Evolutionary conservation across 345 rosid genomes (phyloP).

Genomic region (Nephelium lappaceum): DNA sequence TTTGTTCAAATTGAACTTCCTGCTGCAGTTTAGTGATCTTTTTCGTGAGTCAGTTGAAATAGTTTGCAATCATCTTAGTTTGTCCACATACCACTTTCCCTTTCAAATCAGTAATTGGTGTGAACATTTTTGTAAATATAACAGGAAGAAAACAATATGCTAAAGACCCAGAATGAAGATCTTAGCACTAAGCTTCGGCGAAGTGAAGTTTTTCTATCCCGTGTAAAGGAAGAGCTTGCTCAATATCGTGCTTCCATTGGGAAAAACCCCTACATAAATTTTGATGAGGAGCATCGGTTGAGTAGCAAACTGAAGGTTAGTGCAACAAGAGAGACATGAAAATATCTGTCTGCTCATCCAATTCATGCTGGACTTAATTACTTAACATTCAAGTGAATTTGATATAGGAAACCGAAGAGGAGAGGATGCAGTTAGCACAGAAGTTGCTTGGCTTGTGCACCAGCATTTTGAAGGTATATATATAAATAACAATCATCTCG

Average conservation of each 20-base stretch:
- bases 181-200: constrained; percentile 62
- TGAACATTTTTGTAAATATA: constrained; percentile 18
- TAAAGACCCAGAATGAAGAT: constrained; percentile 77
- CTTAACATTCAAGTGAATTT: constrained; percentile 16
- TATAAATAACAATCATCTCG: constrained; percentile 1
- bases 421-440: constrained; percentile 65
- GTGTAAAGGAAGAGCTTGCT: constrained; percentile 81
- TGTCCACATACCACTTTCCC: not conserved
- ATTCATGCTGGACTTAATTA: not conserved
- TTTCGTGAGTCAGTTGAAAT: not conserved
- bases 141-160: constrained; percentile 89
- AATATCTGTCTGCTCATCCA: not conserved
- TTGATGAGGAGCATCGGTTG: constrained; percentile 60
- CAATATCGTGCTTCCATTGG: constrained; percentile 68
- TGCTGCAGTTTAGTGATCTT: not conserved
- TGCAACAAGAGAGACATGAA: not conserved
- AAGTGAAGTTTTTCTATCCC: constrained; percentile 56
- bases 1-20: not conserved
- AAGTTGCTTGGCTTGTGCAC: constrained; percentile 68
- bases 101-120: not conserved
- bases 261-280: constrained; percentile 44
- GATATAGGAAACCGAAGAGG: constrained; percentile 69
- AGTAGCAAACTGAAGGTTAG: constrained; percentile 62
- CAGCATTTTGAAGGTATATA: constrained; percentile 64
- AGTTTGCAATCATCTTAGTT: not conserved